Evolutionary conservation across 371 early-diverging fungal genomes (phyloP), one percentile per base, ranked within the genome.

Genomic region (Funneliformis caledonium): DNA sequence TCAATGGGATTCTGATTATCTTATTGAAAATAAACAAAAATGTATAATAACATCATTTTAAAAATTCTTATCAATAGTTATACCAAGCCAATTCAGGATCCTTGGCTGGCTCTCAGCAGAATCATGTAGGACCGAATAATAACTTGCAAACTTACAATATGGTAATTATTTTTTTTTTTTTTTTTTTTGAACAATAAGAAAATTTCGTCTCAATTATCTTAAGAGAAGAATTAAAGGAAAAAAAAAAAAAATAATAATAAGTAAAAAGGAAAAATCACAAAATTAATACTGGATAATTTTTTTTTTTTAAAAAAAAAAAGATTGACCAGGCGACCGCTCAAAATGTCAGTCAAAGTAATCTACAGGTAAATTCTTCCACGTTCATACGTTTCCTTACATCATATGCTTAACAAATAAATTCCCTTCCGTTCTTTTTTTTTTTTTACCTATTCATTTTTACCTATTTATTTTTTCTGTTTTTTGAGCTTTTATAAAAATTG

Each of bases 181-280:
- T 68, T 37, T 68, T 68, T 68, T 68, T 37, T 67, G n/a, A n/a
- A n/a, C n/a, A n/a, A n/a, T 67, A 37, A 37, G 37, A 37, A 37
- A 37, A 37, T 37, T 37, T 37, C 37, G 3, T 37, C 37, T 37
- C 37, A 37, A 37, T 67, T 67, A 0, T 33, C 33, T 31, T 67
- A 26, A 26, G 26, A 26, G 26, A 26, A 26, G 26, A 26, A 26
- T 26, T 26, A 26, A 26, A 26, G 26, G 12, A 67, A 43, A 42
- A 33, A n/a, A 68, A 68, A 33, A 69, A 69, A 43, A 47, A 69
- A 69, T 43, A 8, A 42, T 9, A 42, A 26, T 0, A 26, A 26
- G 26, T 0, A 26, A 26, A 26, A 26, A 26, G 26, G 26, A 26
- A 26, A 26, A 26, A 26, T 26, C 26, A 26, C 26, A 26, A n/a